These are phyloP conservation scores for Stemphylium lycopersici DNA, from an alignment of 2,329 filamentous ascomycete species.

Conservation along the genomic window DNA sequence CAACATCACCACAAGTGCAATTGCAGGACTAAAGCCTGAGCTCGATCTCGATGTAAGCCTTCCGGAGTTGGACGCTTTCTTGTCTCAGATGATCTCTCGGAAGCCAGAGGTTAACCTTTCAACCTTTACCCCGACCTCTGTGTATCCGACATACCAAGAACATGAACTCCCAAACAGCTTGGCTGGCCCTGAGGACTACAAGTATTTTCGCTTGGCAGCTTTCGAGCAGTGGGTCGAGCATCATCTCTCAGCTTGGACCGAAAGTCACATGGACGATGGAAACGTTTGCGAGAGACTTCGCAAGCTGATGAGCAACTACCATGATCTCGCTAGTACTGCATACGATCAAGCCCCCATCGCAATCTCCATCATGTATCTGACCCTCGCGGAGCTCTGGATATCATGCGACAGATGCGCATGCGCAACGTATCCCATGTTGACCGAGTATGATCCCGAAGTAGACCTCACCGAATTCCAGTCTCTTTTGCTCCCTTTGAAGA, in stretches of 20 bases:
- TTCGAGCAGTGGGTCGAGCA: conserved; percentile 59
- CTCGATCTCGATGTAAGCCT: conserved; percentile 25
- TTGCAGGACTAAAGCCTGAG: conserved; percentile 19
- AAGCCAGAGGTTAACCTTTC: not conserved
- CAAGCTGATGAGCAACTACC: conserved; percentile 24
- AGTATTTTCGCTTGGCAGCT: conserved; percentile 49
- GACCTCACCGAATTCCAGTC: conserved; percentile 49
- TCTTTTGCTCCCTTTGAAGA: conserved; percentile 53
- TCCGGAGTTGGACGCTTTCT: conserved; percentile 23
- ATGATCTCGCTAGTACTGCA: not conserved
- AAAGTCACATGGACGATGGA: conserved; percentile 20
- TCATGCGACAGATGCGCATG: conserved; percentile 59
- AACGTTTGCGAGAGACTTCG: conserved; percentile 33
- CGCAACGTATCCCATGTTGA: conserved; percentile 49
- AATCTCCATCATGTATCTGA: conserved; percentile 63
- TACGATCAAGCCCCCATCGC: conserved; percentile 56
- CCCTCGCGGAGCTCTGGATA: conserved; percentile 64
- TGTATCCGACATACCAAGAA: conserved; percentile 10
- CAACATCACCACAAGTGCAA: conserved; percentile 5
- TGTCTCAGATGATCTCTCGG: conserved; percentile 15
- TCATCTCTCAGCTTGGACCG: conserved; percentile 51
- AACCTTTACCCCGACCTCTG: conserved; percentile 17
- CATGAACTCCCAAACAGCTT: conserved; percentile 16
- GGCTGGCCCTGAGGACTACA: conserved; percentile 16
- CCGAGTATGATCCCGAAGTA: conserved; percentile 57